Percentiles rank a stretch among this genome's conserved stretches.
These are phyloP conservation scores for Ophiosphaerella herpotricha DNA, from an alignment of 2,329 filamentous ascomycete genomes.

Conservation along the genomic window DNA sequence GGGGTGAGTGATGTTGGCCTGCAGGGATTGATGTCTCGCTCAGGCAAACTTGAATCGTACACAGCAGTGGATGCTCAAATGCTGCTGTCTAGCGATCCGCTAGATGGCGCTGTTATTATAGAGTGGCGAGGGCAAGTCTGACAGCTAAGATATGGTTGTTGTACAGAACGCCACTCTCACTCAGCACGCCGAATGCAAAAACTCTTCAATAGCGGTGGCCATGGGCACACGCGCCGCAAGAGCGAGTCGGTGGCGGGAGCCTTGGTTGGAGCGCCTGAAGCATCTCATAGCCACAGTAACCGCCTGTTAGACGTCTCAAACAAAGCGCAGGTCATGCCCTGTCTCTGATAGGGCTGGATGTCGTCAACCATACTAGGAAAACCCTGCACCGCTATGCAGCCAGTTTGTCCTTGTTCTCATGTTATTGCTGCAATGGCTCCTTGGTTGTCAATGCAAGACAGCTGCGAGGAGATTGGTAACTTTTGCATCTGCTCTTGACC, in stretches of 20 bases:
- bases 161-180: constrained; percentile 21
- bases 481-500: constrained; percentile 1
- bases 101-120: constrained; percentile 22
- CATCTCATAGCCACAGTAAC: constrained; percentile 26
- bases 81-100: constrained; percentile 13
- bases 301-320: constrained; percentile 33
- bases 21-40: constrained; percentile 27
- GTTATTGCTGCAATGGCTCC: constrained; percentile 1
- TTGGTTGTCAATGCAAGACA: constrained; percentile 2
- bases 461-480: not conserved
- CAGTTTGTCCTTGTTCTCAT: constrained; percentile 7
- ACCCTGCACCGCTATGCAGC: constrained; percentile 15
- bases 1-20: constrained; percentile 31
- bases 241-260: constrained; percentile 23
- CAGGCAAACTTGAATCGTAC: constrained; percentile 25
- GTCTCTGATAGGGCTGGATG: constrained; percentile 27
- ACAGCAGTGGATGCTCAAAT: constrained; percentile 17
- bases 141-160: constrained; percentile 17
- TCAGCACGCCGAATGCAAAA: constrained; percentile 19
- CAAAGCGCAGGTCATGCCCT: constrained; percentile 18
- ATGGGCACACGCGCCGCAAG: constrained; percentile 1
- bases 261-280: constrained; percentile 21
- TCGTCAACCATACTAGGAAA: constrained; percentile 5
- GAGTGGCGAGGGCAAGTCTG: constrained; percentile 15
- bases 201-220: constrained; percentile 10